These are phyloP conservation scores for Erysimum cheiri DNA, from an alignment of 441 rosid species.

Conservation along the genomic window DNA sequence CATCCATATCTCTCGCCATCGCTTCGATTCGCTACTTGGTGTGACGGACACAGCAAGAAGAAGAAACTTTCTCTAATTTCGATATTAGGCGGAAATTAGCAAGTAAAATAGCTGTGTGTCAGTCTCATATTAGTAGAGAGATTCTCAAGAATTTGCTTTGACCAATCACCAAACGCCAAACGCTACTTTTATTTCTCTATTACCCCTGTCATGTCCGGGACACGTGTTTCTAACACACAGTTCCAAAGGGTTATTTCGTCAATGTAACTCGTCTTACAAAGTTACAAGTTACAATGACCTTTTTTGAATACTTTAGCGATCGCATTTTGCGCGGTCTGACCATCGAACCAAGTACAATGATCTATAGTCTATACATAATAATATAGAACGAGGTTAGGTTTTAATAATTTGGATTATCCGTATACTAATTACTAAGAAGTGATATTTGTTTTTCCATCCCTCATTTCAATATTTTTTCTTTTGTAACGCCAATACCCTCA, in stretches of 20 bases:
- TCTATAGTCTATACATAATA: background rate
- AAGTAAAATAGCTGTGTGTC: background rate
- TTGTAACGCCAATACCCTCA: too few species aligned
- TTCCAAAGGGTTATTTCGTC: slow-evolving; percentile 19
- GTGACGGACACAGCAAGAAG: background rate
- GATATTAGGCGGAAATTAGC: background rate
- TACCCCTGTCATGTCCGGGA: background rate
- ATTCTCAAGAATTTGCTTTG: background rate
- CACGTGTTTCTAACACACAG: background rate
- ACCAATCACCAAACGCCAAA: background rate
- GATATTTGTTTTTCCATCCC: too few species aligned
- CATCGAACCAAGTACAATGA: background rate
- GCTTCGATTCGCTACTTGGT: background rate
- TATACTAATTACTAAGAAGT: background rate
- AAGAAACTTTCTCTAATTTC: background rate
- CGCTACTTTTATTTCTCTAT: slow-evolving; percentile 13
- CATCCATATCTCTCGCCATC: slow-evolving; percentile 12
- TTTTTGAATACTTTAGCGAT: background rate
- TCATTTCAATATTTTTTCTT: too few species aligned
- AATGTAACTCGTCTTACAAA: background rate
- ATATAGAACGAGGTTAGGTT: background rate
- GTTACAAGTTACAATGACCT: background rate
- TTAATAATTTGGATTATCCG: background rate
- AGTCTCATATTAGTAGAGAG: background rate
- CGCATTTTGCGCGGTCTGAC: background rate